These are phyloP conservation scores for Pyrenula massariospora DNA, from an alignment of 495 filamentous ascomycete genomes.

Conservation along the genomic window DNA sequence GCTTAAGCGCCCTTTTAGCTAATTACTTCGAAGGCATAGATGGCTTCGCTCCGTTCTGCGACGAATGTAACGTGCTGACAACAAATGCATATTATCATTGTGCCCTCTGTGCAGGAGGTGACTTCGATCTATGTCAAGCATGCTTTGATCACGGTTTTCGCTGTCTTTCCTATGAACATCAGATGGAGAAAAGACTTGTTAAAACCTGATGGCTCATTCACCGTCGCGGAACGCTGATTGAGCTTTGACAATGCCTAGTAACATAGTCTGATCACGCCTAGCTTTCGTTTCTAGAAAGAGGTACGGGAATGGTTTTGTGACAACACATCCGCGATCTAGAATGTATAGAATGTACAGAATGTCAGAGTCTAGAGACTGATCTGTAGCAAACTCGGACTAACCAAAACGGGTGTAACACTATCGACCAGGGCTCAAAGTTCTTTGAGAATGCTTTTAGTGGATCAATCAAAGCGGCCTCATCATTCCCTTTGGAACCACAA, in stretches of 20 bases:
- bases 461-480: background rate
- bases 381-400: background rate
- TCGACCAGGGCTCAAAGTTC: too few species aligned
- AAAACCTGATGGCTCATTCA: background rate
- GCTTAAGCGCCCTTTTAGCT: background rate
- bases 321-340: background rate
- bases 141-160: background rate
- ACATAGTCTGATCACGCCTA: constrained; percentile 4
- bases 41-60: constrained; percentile 1
- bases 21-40: background rate
- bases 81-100: constrained; percentile 3
- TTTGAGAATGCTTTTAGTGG: too few species aligned
- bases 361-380: background rate
- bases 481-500: background rate
- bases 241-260: background rate
- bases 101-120: background rate
- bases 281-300: background rate
- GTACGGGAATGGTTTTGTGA: background rate
- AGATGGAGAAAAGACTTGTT: background rate
- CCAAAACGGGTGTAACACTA: background rate
- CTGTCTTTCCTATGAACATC: constrained; percentile 4
- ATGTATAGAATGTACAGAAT: background rate
- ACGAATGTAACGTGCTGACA: constrained; percentile 4
- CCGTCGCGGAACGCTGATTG: background rate
- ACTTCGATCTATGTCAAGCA: constrained; percentile 4